These are phyloP conservation scores for Wallacemonas rigidus DNA, from an alignment of 208 protist genomes.

Conservation along the genomic window DNA sequence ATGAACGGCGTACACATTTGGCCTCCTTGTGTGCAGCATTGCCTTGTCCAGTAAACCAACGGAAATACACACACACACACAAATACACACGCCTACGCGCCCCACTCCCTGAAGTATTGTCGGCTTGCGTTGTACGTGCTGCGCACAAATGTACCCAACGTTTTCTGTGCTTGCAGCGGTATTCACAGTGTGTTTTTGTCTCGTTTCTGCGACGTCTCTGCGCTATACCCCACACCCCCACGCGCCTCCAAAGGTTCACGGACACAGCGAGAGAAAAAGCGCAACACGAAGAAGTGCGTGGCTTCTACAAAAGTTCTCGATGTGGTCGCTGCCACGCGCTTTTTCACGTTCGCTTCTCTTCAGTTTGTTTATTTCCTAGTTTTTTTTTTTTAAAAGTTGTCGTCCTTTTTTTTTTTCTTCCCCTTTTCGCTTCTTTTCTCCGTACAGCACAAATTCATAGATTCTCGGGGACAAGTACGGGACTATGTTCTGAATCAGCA, in stretches of 20 bases:
- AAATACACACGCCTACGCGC: neutral
- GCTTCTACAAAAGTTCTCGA: no score
- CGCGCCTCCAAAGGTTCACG: neutral
- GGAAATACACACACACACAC: neutral
- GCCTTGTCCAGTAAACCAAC: neutral
- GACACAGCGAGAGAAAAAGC: slow-evolving; percentile 10
- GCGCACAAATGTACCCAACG: no score
- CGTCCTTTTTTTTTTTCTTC: slow-evolving; percentile 1
- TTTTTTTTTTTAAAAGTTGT: slow-evolving; percentile 14
- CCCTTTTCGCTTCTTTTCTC: neutral
- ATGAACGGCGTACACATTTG: no score
- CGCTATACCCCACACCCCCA: no score
- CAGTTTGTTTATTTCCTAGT: neutral
- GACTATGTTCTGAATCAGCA: neutral
- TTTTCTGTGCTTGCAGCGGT: no score
- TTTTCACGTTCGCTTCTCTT: neutral
- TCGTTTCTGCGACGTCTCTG: no score
- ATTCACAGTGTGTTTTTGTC: no score
- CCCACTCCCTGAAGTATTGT: neutral
- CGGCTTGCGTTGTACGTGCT: neutral
- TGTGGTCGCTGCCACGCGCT: no score
- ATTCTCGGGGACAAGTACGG: slow-evolving; percentile 13
- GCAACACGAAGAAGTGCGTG: neutral
- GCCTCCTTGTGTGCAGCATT: no score
- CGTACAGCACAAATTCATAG: slow-evolving; percentile 15